A percentile compares a stretch with the other conserved stretches of the same genome.
Evolutionary conservation across 2,329 filamentous ascomycete genomes (phyloP).

Genomic region (Aureobasidium pullulans): DNA sequence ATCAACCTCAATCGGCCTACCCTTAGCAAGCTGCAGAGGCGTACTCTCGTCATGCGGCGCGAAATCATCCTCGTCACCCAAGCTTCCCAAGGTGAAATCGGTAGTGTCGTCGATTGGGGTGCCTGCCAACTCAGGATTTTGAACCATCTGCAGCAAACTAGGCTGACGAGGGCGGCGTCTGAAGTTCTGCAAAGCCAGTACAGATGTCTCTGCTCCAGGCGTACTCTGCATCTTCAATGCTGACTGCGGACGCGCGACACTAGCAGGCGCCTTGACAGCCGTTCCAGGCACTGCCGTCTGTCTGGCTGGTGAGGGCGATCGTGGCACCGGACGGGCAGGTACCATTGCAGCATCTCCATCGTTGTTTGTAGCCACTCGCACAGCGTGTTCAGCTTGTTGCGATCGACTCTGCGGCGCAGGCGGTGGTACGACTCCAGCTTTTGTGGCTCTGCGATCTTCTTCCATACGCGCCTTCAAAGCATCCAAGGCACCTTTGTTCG

Average conservation of each 20-base stretch:
- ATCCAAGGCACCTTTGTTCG: constrained; percentile 24
- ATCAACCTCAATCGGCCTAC: background rate
- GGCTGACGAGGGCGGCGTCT: constrained; percentile 41
- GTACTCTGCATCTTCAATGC: constrained; percentile 37
- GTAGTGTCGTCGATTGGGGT: constrained; percentile 21
- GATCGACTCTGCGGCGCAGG: background rate
- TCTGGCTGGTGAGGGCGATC: constrained; percentile 26
- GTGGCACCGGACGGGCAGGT: constrained; percentile 12
- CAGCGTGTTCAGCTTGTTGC: background rate
- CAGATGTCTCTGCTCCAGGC: constrained; percentile 37
- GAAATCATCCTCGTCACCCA: constrained; percentile 37
- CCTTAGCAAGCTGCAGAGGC: constrained; percentile 35
- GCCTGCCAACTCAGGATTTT: constrained; percentile 24
- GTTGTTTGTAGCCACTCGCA: background rate
- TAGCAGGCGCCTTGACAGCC: constrained; percentile 17
- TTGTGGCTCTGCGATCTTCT: constrained; percentile 20
- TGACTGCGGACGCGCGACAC: constrained; percentile 31
- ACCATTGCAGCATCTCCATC: constrained; percentile 14
- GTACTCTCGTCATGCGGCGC: constrained; percentile 62
- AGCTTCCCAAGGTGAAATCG: constrained; percentile 14
- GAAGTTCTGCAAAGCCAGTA: constrained; percentile 45
- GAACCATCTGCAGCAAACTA: constrained; percentile 43
- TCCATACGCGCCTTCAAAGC: constrained; percentile 29
- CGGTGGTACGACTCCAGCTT: constrained; percentile 12
- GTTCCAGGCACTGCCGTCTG: constrained; percentile 22